A percentile compares a stretch with the other conserved stretches of the same genome.
Conservation (phyloP, 2,329 filamentous ascomycete species). For the Verticillium nonalfalfae region DNA sequence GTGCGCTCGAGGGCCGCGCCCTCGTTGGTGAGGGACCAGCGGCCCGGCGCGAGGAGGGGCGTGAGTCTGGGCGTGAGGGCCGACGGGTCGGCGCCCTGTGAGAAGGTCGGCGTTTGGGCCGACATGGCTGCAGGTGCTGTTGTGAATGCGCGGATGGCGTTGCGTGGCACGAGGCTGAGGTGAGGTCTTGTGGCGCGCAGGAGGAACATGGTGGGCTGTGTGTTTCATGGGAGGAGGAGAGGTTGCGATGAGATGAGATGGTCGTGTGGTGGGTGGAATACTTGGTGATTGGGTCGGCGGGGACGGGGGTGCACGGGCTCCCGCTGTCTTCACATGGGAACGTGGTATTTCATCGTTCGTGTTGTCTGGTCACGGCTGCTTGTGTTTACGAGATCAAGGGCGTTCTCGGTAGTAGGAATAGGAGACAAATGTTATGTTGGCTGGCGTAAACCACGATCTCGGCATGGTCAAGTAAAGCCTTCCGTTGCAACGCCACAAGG, state of each 20-base stretch:
- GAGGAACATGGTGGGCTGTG: not conserved
- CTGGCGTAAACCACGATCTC: not conserved
- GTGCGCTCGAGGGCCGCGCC: constrained; percentile 52
- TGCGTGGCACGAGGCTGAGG: not conserved
- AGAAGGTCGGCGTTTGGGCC: constrained; percentile 25
- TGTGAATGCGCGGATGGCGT: not conserved
- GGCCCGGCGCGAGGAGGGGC: constrained; percentile 25
- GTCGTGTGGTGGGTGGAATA: not conserved
- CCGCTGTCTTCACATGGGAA: no score
- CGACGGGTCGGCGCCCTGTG: constrained; percentile 35
- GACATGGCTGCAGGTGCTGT: not conserved
- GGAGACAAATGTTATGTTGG: no score
- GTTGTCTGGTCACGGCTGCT: no score
- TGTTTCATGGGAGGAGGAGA: not conserved
- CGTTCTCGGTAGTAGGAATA: no score
- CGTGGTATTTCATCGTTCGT: no score
- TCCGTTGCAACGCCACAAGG: no score
- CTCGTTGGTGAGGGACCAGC: constrained; percentile 44
- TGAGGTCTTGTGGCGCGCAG: not conserved
- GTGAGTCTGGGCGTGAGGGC: constrained; percentile 26
- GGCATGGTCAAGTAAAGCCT: not conserved
- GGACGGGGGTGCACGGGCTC: no score
- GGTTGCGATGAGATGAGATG: not conserved
- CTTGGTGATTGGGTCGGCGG: no score
- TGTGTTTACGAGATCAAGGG: no score